A percentile compares a stretch with the other conserved stretches of the same genome.
These are phyloP conservation scores for Barbatosphaeria neglecta DNA, from an alignment of 495 filamentous ascomycete species.

Conservation along the genomic window DNA sequence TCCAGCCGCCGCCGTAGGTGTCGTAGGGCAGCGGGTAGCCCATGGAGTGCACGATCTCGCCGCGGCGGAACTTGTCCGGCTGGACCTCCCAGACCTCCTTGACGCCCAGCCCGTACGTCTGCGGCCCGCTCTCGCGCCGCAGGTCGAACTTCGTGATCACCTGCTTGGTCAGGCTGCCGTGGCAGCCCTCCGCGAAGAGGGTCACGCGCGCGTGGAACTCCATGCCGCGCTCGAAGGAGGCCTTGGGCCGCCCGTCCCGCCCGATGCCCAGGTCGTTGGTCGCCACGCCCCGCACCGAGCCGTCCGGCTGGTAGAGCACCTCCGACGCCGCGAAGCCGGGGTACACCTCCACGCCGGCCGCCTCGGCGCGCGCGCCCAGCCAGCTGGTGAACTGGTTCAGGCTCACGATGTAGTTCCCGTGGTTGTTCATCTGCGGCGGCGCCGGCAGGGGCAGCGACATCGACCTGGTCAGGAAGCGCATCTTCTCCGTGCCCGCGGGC, in stretches of 20 bases:
- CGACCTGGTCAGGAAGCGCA: slow-evolving; percentile 89
- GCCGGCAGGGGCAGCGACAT: slow-evolving; percentile 66
- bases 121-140: slow-evolving; percentile 74
- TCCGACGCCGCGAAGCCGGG: slow-evolving; percentile 92
- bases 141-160: slow-evolving; percentile 92
- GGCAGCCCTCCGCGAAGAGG: slow-evolving; percentile 91
- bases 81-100: slow-evolving; percentile 98
- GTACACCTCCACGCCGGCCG: slow-evolving; percentile 96
- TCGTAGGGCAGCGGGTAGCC: slow-evolving; percentile 82
- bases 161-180: slow-evolving; percentile 92
- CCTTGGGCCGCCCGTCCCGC: slow-evolving; percentile 72
- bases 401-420: slow-evolving; percentile 95
- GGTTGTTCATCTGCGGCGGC: slow-evolving; percentile 96
- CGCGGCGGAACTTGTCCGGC: slow-evolving; percentile 83
- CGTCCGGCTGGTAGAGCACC: slow-evolving; percentile 75
- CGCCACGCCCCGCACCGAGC: slow-evolving; percentile 85
- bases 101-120: slow-evolving; percentile 88
- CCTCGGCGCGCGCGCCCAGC: slow-evolving; percentile 89
- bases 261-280: slow-evolving; percentile 88
- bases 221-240: slow-evolving; percentile 93
- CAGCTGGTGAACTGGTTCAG: slow-evolving; percentile 90
- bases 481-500: slow-evolving; percentile 68
- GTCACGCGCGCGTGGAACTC: slow-evolving; percentile 94
- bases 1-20: slow-evolving; percentile 93
- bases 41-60: slow-evolving; percentile 81